Evolutionary conservation across 2,329 filamentous ascomycete species (phyloP), one percentile per base, ranked within the genome.

Genomic region (Calonectria pauciramosa): DNA sequence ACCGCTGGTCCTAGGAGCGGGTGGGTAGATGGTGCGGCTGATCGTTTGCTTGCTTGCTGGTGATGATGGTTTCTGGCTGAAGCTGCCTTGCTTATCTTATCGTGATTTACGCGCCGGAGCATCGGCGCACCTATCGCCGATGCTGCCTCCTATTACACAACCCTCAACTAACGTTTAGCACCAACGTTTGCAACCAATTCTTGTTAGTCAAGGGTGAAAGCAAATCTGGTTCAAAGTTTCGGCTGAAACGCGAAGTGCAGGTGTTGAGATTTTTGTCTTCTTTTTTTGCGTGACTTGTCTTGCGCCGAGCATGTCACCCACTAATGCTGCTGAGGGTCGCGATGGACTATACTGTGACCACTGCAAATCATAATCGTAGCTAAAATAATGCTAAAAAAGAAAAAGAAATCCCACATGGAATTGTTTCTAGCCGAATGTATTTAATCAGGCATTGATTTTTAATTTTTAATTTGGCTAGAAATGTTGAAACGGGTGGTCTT

Each of bases 31-130:
- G 68, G 41, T 23, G 49, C 49, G n/a, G 11, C 26, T 30, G 34
- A 36, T 26, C 34, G 44, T 20, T 41, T 34, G 60, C 30, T 60
- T 28, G 63, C 26, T n/a, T n/a, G n/a, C n/a, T n/a, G n/a, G n/a
- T 59, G 26, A 20, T 44, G 60, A 23, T 59, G 34, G 44, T 20
- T 30, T n/a, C 23, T 26, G 11, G 49, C 16, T 47, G 41, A 69
- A 72, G 70, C 70, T 47, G 26, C 18, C 20, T 26, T 32, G 51
- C 60, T 68, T 72, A 66, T 63, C 54, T 68, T 68, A 72, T 69
- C 65, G 65, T 28, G 23, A 11, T 23, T 72, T 68, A 23, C 41
- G 38, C n/a, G n/a, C 38, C 67, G 71, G 67, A 73, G 51, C 56
- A 36, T 65, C 71, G 71, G 71, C 59, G 71, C 30, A 47, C 56